Evolutionary conservation across 108 stramenopile species (phyloP).

Genomic region (Cyclotella kingstonii): DNA sequence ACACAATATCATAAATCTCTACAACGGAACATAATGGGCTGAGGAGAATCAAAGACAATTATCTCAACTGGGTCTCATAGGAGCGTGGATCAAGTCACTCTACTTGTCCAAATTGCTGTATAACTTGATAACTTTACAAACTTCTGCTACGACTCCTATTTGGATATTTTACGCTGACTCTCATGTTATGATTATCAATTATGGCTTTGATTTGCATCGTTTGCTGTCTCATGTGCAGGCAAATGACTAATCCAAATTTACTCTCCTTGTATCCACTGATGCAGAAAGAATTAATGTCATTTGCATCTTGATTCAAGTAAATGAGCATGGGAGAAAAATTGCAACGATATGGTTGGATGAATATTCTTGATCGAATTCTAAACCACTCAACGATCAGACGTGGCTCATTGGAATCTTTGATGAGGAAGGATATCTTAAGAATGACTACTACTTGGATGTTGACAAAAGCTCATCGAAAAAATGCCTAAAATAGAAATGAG

Average conservation of each 20-base stretch:
- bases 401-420: not conserved
- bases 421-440: not conserved
- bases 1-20: too few relatives aligned
- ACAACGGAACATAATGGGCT: not conserved
- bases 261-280: not conserved
- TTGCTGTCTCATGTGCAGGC: not conserved
- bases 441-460: not conserved
- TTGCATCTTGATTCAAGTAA: not conserved
- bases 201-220: not conserved
- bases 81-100: not conserved
- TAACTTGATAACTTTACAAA: not conserved
- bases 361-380: not conserved
- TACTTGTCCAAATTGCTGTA: not conserved
- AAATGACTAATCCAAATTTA: not conserved
- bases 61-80: not conserved
- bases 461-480: not conserved
- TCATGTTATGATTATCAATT: not conserved
- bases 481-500: too few relatives aligned
- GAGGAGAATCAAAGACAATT: not conserved
- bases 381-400: not conserved
- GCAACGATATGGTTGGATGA: not conserved
- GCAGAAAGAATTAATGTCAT: not conserved
- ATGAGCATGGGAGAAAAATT: not conserved
- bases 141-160: not conserved
- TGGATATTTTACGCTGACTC: constrained; percentile 1